These are phyloP conservation scores for Fulvia fulva DNA, from an alignment of 2,329 filamentous ascomycete genomes.

Conservation along the genomic window DNA sequence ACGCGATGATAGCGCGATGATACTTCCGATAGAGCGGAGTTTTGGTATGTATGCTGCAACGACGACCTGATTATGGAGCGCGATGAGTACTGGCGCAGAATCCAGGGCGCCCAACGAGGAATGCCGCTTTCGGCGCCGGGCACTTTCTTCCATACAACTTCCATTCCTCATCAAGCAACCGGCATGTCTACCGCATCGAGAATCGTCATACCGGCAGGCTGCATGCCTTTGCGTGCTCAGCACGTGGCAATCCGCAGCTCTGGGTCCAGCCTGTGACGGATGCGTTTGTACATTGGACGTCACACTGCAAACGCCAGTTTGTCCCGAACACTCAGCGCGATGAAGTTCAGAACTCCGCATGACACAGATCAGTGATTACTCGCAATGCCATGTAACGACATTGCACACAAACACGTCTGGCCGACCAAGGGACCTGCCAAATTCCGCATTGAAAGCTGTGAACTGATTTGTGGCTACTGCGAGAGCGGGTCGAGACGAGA, in stretches of 20 bases:
- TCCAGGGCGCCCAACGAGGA: too few species aligned
- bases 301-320: not conserved
- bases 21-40: not conserved
- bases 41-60: not conserved
- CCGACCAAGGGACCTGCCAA: not conserved
- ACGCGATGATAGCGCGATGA: not conserved
- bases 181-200: not conserved
- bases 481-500: not conserved
- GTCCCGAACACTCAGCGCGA: not conserved
- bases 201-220: not conserved
- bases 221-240: not conserved
- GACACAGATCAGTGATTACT: not conserved
- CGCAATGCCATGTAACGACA: not conserved
- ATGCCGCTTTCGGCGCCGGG: not conserved
- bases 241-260: not conserved
- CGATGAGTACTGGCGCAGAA: too few species aligned
- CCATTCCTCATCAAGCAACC: too few species aligned
- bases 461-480: not conserved
- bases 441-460: not conserved
- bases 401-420: not conserved
- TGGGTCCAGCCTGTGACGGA: not conserved
- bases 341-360: not conserved
- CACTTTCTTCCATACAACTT: too few species aligned
- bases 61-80: not conserved
- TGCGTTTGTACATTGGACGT: not conserved